Conservation (phyloP, 2,329 filamentous ascomycete species). For the Aspergillus oerlinghausenensis region DNA sequence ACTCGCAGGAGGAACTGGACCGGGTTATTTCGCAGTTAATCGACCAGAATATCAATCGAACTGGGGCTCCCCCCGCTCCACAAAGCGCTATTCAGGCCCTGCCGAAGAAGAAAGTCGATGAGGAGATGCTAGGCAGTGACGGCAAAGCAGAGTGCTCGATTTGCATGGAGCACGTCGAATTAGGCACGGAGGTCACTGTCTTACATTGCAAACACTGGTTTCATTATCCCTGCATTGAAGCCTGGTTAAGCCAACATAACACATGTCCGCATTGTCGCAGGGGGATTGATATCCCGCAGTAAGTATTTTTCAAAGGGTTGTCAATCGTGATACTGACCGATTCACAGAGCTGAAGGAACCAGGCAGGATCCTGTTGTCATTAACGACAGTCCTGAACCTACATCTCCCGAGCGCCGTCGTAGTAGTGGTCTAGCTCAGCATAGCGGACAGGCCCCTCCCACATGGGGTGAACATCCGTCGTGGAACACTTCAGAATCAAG, state of each 20-base stretch:
- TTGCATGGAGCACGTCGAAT: constrained; percentile 78
- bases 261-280: constrained; percentile 67
- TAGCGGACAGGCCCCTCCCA: not conserved
- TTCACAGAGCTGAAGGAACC: constrained; percentile 10
- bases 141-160: constrained; percentile 81
- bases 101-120: constrained; percentile 65
- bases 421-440: constrained; percentile 1
- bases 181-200: constrained; percentile 68
- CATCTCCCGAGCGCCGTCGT: constrained; percentile 7
- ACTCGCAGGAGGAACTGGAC: constrained; percentile 85
- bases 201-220: constrained; percentile 94
- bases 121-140: constrained; percentile 64
- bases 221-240: constrained; percentile 72
- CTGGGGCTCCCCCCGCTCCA: constrained; percentile 77
- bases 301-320: constrained; percentile 13
- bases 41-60: constrained; percentile 70
- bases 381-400: constrained; percentile 11
- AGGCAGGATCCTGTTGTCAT: constrained; percentile 16
- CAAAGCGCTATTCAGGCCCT: constrained; percentile 68
- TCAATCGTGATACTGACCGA: constrained; percentile 6
- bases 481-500: not conserved
- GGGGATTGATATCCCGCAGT: constrained; percentile 29
- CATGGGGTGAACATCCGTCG: constrained; percentile 1
- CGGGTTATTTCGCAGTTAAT: constrained; percentile 82
- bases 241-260: constrained; percentile 87